Base-by-base conservation (phyloP, 2,329 filamentous ascomycete species). In the Cryphonectria japonica region DNA sequence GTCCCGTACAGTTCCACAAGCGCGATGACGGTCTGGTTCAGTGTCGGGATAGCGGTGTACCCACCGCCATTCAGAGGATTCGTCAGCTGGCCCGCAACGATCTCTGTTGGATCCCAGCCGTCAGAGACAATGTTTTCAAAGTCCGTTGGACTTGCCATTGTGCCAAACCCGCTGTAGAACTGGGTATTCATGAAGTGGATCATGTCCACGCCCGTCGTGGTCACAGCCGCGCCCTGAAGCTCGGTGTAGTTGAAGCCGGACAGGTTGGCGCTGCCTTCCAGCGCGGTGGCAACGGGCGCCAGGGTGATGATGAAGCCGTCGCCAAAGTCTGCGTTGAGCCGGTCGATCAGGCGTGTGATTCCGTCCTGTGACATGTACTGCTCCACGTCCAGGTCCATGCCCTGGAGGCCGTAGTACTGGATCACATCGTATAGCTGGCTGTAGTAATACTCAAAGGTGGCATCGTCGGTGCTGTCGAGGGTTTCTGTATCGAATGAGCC, bases 131-230 rank as follows among this genome's bases (percentile, higher is more conserved):
- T 84, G 66, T 79, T 75, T 69, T 88, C 83, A 77, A 87, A 90
- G 78, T 84, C 82, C 57, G 78, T 69, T 0, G 85, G 80, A 39
- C 77, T 83, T 62, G 76, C 79, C 72, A 85, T 82, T 74, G 85
- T 84, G 11, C 93, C 93, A 91, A 93, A 98, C 1, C 94, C 94
- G 78, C 93, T 96, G 85, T 98, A 98, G 81, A 97, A 97, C 78
- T 98, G 95, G 7, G 91, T 86, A 78, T 97, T 97, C 80, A 97
- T 97, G 89, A 94, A 98, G 2, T 86, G 85, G 39, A 97, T 92
- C 60, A 91, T 86, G 22, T 80, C 80, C 1, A 46, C 1, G 9
- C 71, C 69, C 1, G 37, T 13, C 7, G 57, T 41, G 22, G 59
- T 61, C 0, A 91, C 91, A 7, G 88, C 85, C 79, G 88, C 85